Evolutionary conservation across 1,284 basidiomycete species (phyloP), one percentile per base, ranked within the genome.

Genomic region (Naganishia liquefaciens): DNA sequence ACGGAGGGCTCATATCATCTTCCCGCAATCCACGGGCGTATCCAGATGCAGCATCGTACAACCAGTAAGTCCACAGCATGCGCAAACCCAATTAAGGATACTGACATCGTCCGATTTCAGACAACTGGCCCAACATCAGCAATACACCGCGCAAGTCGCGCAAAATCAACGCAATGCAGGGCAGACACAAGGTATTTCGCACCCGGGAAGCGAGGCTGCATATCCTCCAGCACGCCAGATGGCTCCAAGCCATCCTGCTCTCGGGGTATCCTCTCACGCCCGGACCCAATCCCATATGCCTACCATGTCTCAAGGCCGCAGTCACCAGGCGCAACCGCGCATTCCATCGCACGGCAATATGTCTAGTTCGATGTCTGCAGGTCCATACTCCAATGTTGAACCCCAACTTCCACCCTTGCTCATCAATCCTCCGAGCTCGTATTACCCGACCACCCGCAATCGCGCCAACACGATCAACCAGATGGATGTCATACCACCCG

Each of bases 11-110:
- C 40, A 88, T 93, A 15, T 43, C 54, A 7, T 66, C 91, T 85
- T 75, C 89, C 82, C 76, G 80, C 74, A 88, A 88, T 15, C 87
- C 88, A 28, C 83, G 92, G 60, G 88, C 91, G 5, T 95, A 90
- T 75, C 89, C 90, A 72, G 94, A 97, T 77, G 93, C 94, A 0
- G 92, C 93, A 11, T 82, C 90, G 0, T 98, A 98, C 81, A 93
- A 93, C 71, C 93, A 96, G 70, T 68, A 40, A 21, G 68, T 66
- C 46, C 13, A n/a, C 33, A 33, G 7, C 7, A 21, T 37, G 3
- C 28, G 25, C 3, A 23, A 28, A 33, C 28, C 1, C 15, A 19
- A 15, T 51, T 13, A 11, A 28, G n/a, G 10, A 58, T 7, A 13
- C 54, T 44, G n/a, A 25, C 7, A 11, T 7, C 3, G 5, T 44